Evolutionary conservation across 2,329 filamentous ascomycete genomes (phyloP).

Genomic region (Colletotrichum ledebouriae): DNA sequence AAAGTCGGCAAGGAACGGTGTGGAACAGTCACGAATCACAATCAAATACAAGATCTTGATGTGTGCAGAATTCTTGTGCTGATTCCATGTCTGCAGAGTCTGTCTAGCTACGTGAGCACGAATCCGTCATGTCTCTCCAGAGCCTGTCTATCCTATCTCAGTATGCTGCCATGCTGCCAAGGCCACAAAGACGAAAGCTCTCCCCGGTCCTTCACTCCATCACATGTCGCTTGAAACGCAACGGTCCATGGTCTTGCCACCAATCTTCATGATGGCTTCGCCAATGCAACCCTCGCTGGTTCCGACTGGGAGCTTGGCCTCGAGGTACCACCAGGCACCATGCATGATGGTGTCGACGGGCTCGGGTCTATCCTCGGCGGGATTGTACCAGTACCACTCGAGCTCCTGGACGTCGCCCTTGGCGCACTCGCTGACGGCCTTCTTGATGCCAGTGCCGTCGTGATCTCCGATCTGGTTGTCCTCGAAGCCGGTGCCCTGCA

Average conservation of each 20-base stretch:
- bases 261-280: slow-evolving; percentile 1
- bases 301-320: background rate
- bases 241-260: slow-evolving; percentile 4
- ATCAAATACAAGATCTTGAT: background rate
- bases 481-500: slow-evolving; percentile 19
- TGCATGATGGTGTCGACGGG: slow-evolving; percentile 5
- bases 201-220: too few species aligned
- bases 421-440: slow-evolving; percentile 14
- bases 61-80: slow-evolving; percentile 14
- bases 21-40: background rate
- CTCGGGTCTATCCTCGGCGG: background rate
- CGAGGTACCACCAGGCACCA: slow-evolving; percentile 16
- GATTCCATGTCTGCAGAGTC: too few species aligned
- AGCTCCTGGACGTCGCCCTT: background rate
- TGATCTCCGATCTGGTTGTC: slow-evolving; percentile 26
- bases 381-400: slow-evolving; percentile 22
- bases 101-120: too few species aligned
- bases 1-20: too few species aligned
- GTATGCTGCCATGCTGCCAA: background rate
- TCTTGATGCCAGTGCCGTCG: slow-evolving; percentile 17
- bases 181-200: too few species aligned
- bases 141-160: slow-evolving; percentile 1
- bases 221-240: slow-evolving; percentile 4
- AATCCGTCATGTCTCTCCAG: background rate
- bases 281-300: slow-evolving; percentile 17